Conservation (phyloP, 2,329 filamentous ascomycete genomes). For the Didymella keratinophila region DNA sequence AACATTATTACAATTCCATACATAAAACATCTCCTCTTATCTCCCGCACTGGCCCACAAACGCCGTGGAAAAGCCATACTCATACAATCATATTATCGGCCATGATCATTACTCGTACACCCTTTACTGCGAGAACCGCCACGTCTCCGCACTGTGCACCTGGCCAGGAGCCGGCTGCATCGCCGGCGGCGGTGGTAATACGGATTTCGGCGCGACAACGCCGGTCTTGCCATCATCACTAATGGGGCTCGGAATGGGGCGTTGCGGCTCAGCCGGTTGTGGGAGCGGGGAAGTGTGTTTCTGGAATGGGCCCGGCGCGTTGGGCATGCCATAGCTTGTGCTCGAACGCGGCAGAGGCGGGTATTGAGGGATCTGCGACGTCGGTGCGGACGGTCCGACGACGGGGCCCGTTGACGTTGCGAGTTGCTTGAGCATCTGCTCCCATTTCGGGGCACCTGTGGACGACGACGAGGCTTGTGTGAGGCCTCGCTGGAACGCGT, state of each 20-base stretch:
- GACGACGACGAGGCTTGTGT: slow-evolving; percentile 33
- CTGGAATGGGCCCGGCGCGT: slow-evolving; percentile 24
- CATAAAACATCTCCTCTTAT: too few relatives aligned
- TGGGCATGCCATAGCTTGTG: slow-evolving; percentile 27
- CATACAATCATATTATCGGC: slow-evolving; percentile 12
- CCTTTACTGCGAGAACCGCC: slow-evolving; percentile 32
- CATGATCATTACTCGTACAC: slow-evolving; percentile 10
- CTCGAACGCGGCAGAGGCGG: slow-evolving; percentile 27
- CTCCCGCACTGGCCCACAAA: neutral
- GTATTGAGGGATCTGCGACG: slow-evolving; percentile 28
- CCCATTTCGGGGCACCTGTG: slow-evolving; percentile 41
- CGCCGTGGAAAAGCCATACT: neutral
- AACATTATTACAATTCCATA: too few relatives aligned
- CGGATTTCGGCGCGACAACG: slow-evolving; percentile 15
- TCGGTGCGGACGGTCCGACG: slow-evolving; percentile 15
- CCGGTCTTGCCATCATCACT: slow-evolving; percentile 41
- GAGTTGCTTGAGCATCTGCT: slow-evolving; percentile 47
- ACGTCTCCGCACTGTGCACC: slow-evolving; percentile 43
- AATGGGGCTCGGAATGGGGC: slow-evolving; percentile 45
- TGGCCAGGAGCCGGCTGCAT: slow-evolving; percentile 15
- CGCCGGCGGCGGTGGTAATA: slow-evolving; percentile 5
- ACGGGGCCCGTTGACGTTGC: slow-evolving; percentile 30
- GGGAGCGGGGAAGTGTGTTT: slow-evolving; percentile 27
- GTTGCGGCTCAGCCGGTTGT: slow-evolving; percentile 31
- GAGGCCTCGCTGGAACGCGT: slow-evolving; percentile 55